Conservation (phyloP, 2,329 filamentous ascomycete species). For the Plectosphaerella plurivora region DNA sequence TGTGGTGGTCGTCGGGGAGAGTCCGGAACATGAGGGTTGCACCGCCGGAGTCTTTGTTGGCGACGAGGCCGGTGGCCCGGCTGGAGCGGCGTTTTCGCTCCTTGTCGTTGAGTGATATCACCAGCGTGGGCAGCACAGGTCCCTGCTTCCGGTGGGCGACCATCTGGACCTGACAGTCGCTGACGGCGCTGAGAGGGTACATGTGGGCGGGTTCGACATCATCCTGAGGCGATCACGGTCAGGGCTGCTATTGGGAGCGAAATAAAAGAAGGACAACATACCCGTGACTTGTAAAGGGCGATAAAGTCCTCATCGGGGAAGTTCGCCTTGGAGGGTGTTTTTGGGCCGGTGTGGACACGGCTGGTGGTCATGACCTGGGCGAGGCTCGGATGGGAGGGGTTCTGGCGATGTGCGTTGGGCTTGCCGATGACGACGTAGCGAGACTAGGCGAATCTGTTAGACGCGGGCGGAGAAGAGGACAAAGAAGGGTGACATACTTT, state of each 20-base stretch:
- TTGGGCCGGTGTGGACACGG: conserved; percentile 32
- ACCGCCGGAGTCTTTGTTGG: conserved; percentile 44
- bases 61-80: conserved; percentile 52
- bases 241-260: conserved; percentile 10
- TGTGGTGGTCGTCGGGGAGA: conserved; percentile 43
- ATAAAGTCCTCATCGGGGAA: conserved; percentile 39
- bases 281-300: conserved; percentile 54
- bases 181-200: conserved; percentile 46
- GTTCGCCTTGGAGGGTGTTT: conserved; percentile 11
- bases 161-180: conserved; percentile 55
- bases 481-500: conserved; percentile 33
- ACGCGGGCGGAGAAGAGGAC: not conserved
- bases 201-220: conserved; percentile 51
- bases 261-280: conserved; percentile 18
- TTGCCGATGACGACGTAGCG: conserved; percentile 56
- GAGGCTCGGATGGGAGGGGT: conserved; percentile 26
- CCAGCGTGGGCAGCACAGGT: conserved; percentile 53
- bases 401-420: conserved; percentile 23
- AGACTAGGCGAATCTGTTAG: conserved; percentile 30
- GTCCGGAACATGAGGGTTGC: conserved; percentile 54
- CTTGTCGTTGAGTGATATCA: conserved; percentile 55
- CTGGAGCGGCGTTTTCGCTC: conserved; percentile 62
- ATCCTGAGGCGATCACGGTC: conserved; percentile 28
- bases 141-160: conserved; percentile 59
- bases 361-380: conserved; percentile 34